Evolutionary conservation across 2,329 filamentous ascomycete species (phyloP).

Genomic region (Trichoderma harzianum): DNA sequence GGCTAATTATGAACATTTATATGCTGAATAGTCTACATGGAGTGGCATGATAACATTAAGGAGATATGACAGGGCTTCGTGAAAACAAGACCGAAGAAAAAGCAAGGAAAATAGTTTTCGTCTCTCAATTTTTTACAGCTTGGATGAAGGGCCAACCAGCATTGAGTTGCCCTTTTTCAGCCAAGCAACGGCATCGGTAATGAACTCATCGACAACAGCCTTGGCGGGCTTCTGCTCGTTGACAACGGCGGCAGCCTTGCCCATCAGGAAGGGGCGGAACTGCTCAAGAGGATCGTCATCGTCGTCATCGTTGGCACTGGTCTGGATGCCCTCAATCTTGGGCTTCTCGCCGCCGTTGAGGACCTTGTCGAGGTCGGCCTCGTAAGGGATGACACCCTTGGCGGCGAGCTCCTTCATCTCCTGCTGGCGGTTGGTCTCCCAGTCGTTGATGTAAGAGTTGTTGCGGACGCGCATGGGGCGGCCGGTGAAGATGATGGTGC

Average conservation of each 20-base stretch:
- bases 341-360: constrained; percentile 57
- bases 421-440: constrained; percentile 84
- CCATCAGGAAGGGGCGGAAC: constrained; percentile 90
- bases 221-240: constrained; percentile 91
- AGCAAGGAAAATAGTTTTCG: neutral
- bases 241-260: constrained; percentile 89
- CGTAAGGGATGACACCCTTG: constrained; percentile 89
- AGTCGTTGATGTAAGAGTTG: constrained; percentile 92
- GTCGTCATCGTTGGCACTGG: constrained; percentile 59
- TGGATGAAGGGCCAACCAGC: constrained; percentile 48
- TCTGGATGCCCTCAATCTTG: constrained; percentile 59
- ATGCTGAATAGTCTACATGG: constrained; percentile 25
- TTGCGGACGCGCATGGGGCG: constrained; percentile 89
- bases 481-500: constrained; percentile 98
- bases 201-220: constrained; percentile 91
- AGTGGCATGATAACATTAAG: constrained; percentile 16
- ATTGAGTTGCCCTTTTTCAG: constrained; percentile 66
- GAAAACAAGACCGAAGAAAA: neutral
- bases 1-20: constrained; percentile 12
- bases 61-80: constrained; percentile 11
- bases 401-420: constrained; percentile 91
- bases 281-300: constrained; percentile 87
- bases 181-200: constrained; percentile 71
- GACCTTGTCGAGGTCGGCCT: constrained; percentile 87
- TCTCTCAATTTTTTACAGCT: constrained; percentile 54